Evolutionary conservation across 1,139 yeast genomes (phyloP), one percentile per base, ranked within the genome.

Genomic region (Blastobotrys raffinosifermentans): DNA sequence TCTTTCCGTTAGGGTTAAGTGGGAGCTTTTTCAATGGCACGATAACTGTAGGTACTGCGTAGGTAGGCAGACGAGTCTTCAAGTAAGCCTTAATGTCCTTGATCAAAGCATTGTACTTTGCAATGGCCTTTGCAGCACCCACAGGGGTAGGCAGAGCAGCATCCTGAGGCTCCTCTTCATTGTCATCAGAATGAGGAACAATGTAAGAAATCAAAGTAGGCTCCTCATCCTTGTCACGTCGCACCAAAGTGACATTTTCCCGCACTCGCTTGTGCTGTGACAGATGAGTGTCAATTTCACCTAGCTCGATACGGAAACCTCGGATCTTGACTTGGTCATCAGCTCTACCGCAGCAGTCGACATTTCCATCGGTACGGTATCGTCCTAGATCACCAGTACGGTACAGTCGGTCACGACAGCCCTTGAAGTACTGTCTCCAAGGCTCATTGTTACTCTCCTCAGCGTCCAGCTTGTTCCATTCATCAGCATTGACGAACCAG

Each of bases 301-400:
- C 98, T 40, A 93, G 70, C 64, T 93, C 98, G 49, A 93, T 93
- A 67, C 99, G 78, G 74, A 93, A 93, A 2, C 99, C 99, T 66
- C 98, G 79, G 48, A 93, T 91, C 64, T 93, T 93, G 45, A 93
- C 96, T 64, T 93, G 99, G 60, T 91, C 97, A 65, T 93, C 99
- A 20, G 98, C 98, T 61, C 99, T 78, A 41, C 99, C 99, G 60
- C 94, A 82, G 62, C 97, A 91, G 67, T 91, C 99, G 48, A 93
- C 91, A 63, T 91, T 85, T 43, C 98, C 98, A 55, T 87, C 96
- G 4, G 98, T 96, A 42, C 89, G 68, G 60, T 91, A 93, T 51
- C 98, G 78, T 36, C 99, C 99, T 51, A 91, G 70, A 63, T 93
- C 99, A 51, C 98, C 99, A 27, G 97, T 89, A 65, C 98, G 75